Base-by-base conservation (phyloP, 352 stramenopile species). In the Globisporangium nagaii region DNA sequence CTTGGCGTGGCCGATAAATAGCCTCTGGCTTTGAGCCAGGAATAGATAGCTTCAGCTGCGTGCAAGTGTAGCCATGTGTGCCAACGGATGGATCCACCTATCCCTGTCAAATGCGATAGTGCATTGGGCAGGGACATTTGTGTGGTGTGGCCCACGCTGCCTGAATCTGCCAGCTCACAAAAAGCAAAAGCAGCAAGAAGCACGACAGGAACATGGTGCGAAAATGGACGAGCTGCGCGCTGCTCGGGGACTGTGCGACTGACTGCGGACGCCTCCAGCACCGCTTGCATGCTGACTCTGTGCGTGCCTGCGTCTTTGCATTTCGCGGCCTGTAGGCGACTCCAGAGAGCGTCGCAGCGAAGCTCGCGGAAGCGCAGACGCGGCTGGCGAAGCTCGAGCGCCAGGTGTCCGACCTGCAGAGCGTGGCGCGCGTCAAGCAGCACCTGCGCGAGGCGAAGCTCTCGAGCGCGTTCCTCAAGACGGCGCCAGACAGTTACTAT, bases 401-500 rank as follows among this genome's bases (percentile, higher is more conserved):
- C 20, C 48, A 58, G 35, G 32, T 53, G 9, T 15, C 24, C 0
- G 49, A 63, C n/a, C 42, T 48, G 42, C 41, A 57, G 32, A 43
- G 49, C 57, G 48, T 63, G 13, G 47, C 27, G 31, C 47, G 48
- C 35, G 57, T 73, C 30, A 43, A 69, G 30, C 28, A 11, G 11
- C 62, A 71, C 41, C 39, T 77, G 37, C 47, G 63, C 28, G 59
- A 69, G 50, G 27, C 34, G 19, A 74, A 75, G 30, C 65, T 88
- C 52, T 52, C 69, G 34, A 92, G 81, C 41, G 78, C 75, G 13
- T 74, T 61, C 45, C 71, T 94, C 41, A 83, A 92, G 50, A 83
- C 71, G 20, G 75, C 78, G 7, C 79, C 84, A 0, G 60, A 48
- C 17, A 72, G 87, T 47, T 94, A 94, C 61, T 92, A 94, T 65